phyloP scores from a whole-genome alignment of 176 grass and related monocot species.

The Cenchrus americanus region DNA sequence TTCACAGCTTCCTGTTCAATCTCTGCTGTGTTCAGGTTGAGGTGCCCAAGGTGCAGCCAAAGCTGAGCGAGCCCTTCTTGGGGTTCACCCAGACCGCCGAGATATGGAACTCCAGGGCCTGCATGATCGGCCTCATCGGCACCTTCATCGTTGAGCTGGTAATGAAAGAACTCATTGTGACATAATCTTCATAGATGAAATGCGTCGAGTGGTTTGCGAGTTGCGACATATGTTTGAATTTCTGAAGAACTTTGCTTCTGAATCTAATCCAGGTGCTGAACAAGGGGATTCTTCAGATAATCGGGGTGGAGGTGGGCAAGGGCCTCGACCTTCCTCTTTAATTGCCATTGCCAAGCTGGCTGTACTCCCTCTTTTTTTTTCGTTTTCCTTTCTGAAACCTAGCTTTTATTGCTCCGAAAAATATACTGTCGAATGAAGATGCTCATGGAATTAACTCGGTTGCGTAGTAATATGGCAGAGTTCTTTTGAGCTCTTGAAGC shows the following conservation, averaged over 20 bases:
- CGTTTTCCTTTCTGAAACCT: neutral
- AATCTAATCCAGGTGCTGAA: conserved; percentile 52
- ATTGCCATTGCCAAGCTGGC: neutral
- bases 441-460: neutral
- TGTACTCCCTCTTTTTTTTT: neutral
- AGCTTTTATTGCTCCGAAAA: neutral
- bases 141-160: conserved; percentile 85
- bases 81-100: conserved; percentile 90
- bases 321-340: conserved; percentile 78
- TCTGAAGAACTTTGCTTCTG: conserved; percentile 8
- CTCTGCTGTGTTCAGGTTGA: conserved; percentile 39
- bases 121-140: conserved; percentile 87
- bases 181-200: neutral
- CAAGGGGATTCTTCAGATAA: conserved; percentile 77
- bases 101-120: conserved; percentile 82
- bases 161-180: neutral
- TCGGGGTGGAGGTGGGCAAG: conserved; percentile 85
- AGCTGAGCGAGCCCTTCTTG: conserved; percentile 72
- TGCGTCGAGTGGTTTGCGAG: neutral
- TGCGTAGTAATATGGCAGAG: neutral
- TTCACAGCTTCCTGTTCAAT: neutral
- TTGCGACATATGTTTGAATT: neutral
- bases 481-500: too few relatives aligned
- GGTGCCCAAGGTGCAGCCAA: conserved; percentile 69
- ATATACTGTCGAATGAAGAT: neutral